These are phyloP conservation scores for Pythium periplocum DNA, from an alignment of 352 stramenopile genomes.

Conservation along the genomic window DNA sequence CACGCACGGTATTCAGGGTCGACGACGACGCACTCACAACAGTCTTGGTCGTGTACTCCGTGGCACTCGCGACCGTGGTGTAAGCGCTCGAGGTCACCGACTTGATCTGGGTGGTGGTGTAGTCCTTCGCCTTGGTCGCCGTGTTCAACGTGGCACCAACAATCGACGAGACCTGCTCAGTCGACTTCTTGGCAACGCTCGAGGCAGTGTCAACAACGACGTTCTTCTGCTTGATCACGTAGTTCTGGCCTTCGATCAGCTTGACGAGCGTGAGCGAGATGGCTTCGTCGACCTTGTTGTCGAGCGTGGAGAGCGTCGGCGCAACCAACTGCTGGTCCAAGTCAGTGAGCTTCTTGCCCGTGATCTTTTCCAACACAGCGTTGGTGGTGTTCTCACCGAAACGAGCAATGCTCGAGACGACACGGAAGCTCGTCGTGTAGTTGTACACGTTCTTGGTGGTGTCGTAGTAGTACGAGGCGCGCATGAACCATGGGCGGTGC, in stretches of 20 bases:
- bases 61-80: slow-evolving; percentile 13
- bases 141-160: slow-evolving; percentile 36
- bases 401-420: slow-evolving; percentile 54
- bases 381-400: slow-evolving; percentile 66
- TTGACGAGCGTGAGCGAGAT: slow-evolving; percentile 46
- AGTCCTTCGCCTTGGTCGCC: slow-evolving; percentile 54
- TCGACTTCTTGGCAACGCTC: slow-evolving; percentile 35
- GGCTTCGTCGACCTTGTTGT: slow-evolving; percentile 60
- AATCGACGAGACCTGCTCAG: slow-evolving; percentile 30
- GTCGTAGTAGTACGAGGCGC: slow-evolving; percentile 76
- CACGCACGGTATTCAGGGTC: slow-evolving; percentile 47
- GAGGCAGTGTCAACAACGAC: slow-evolving; percentile 33
- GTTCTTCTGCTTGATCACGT: slow-evolving; percentile 67
- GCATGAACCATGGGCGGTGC: slow-evolving; percentile 66
- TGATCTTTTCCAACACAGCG: slow-evolving; percentile 52
- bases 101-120: slow-evolving; percentile 25
- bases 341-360: slow-evolving; percentile 49
- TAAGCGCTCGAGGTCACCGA: slow-evolving; percentile 15
- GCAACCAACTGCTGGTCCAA: slow-evolving; percentile 48
- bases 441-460: slow-evolving; percentile 76
- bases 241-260: slow-evolving; percentile 57
- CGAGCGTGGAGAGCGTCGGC: slow-evolving; percentile 44
- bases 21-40: slow-evolving; percentile 67
- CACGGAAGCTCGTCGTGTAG: slow-evolving; percentile 77
- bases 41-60: slow-evolving; percentile 41